Percentiles rank a stretch among this genome's conserved stretches.
These are phyloP conservation scores for Helianthus tuberosus DNA, from an alignment of 129 eudicot genomes.

Conservation along the genomic window DNA sequence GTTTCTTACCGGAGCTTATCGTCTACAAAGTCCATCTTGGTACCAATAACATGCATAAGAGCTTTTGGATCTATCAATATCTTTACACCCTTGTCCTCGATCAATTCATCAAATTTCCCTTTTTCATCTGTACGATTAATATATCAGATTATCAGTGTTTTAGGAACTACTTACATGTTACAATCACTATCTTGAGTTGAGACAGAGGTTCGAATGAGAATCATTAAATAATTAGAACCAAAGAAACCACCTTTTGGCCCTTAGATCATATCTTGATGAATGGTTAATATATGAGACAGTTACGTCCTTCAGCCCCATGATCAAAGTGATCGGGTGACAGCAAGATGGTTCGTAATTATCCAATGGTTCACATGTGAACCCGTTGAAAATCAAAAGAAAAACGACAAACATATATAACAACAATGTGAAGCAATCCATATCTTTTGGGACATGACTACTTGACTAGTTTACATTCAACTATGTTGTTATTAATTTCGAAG, in stretches of 20 bases:
- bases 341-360: no score
- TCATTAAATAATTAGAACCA: not conserved
- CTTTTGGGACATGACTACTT: not conserved
- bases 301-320: no score
- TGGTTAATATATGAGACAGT: not conserved
- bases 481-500: no score
- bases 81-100: constrained; percentile 85
- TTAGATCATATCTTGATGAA: not conserved
- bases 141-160: constrained; percentile 20
- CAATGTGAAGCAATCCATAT: not conserved
- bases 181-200: not conserved
- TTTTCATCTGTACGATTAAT: constrained; percentile 55
- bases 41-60: constrained; percentile 87
- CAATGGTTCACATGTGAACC: not conserved
- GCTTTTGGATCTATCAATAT: constrained; percentile 85
- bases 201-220: not conserved
- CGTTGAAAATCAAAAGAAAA: not conserved
- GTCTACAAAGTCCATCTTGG: constrained; percentile 84
- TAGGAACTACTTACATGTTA: constrained; percentile 4
- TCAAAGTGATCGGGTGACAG: no score
- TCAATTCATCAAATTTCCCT: constrained; percentile 79
- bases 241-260: not conserved
- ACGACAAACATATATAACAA: not conserved
- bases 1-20: constrained; percentile 71
- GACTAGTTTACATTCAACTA: no score